These are phyloP conservation scores for Pilaira anomala DNA, from an alignment of 192 early-diverging fungal species.

Conservation along the genomic window DNA sequence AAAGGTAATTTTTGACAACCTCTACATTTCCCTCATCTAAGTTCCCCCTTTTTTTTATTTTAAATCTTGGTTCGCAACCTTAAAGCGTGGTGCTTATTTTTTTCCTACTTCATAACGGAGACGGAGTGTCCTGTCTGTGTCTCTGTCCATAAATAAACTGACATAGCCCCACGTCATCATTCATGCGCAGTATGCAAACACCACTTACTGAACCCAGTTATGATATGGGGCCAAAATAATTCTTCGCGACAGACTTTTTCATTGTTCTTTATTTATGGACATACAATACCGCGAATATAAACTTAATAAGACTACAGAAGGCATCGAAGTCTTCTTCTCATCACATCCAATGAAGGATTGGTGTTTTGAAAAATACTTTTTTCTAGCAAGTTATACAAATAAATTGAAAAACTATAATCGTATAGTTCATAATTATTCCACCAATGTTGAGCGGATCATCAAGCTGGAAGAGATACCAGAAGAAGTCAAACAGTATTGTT, in stretches of 20 bases:
- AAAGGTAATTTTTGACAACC: no score
- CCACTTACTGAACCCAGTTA: no score
- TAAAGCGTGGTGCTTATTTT: no score
- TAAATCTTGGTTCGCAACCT: no score
- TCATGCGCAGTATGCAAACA: no score
- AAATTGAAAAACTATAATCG: conserved; percentile 7
- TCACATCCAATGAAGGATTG: not conserved
- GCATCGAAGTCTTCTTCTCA: no score
- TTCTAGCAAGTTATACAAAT: not conserved
- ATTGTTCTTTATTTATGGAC: not conserved
- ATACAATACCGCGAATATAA: not conserved
- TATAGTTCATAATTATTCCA: not conserved
- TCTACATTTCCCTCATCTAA: no score
- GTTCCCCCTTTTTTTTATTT: no score
- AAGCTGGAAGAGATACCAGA: not conserved
- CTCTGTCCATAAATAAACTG: not conserved
- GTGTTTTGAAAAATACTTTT: conserved; percentile 4
- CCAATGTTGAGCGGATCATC: not conserved
- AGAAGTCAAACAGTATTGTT: not conserved
- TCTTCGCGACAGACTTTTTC: conserved; percentile 1
- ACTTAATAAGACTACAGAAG: no score
- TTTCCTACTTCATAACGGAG: not conserved
- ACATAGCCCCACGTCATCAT: no score
- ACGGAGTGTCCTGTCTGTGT: not conserved
- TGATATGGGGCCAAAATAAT: no score